phyloP scores from a whole-genome alignment of 1,284 basidiomycete species.

The Sphagnurus paluster region DNA sequence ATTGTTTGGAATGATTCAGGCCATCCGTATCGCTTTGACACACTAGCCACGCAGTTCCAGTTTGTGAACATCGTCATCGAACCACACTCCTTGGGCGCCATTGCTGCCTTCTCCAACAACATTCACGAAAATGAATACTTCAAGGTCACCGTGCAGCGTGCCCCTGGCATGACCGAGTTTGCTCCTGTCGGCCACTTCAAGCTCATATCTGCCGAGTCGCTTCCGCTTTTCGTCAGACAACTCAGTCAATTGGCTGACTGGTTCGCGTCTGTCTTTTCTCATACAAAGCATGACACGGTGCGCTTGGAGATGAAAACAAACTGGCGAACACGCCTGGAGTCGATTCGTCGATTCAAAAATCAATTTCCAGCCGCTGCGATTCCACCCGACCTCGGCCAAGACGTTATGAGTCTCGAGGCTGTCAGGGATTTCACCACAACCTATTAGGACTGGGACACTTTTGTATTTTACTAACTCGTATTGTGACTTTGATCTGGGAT shows the following conservation, averaged over 20 bases:
- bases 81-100: constrained; percentile 84
- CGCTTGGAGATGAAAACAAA: constrained; percentile 84
- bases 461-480: constrained; percentile 2
- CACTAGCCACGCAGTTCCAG: constrained; percentile 91
- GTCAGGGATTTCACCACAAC: constrained; percentile 52
- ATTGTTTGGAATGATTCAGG: constrained; percentile 99
- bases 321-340: constrained; percentile 81
- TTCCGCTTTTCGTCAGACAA: constrained; percentile 84
- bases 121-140: constrained; percentile 89
- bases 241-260: constrained; percentile 85
- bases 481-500: constrained; percentile 1
- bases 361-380: constrained; percentile 30
- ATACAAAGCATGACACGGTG: constrained; percentile 69
- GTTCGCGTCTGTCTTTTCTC: constrained; percentile 82
- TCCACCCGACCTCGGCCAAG: constrained; percentile 28
- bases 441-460: constrained; percentile 23
- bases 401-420: constrained; percentile 46
- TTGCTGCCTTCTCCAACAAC: constrained; percentile 78
- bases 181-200: constrained; percentile 90
- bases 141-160: constrained; percentile 86
- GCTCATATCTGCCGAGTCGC: constrained; percentile 82
- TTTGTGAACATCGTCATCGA: constrained; percentile 98
- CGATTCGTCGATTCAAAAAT: constrained; percentile 64
- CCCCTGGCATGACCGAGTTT: constrained; percentile 88
- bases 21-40: constrained; percentile 85